phyloP scores from a whole-genome alignment of 2,329 filamentous ascomycete genomes.

The Cylindrodendrum hubeiense region DNA sequence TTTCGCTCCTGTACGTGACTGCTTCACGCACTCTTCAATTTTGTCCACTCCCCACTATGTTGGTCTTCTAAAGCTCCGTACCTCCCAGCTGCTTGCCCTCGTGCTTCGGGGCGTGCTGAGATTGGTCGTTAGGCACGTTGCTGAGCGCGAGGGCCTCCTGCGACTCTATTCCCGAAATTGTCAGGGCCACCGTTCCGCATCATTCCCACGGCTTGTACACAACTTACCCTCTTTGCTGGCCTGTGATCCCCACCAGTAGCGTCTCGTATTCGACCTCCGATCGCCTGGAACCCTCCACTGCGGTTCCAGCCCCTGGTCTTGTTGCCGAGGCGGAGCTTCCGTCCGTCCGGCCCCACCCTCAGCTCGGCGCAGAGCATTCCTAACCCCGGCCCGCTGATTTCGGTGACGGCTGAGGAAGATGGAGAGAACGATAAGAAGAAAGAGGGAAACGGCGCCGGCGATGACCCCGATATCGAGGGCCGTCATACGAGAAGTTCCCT shows the following conservation, averaged over 20 bases:
- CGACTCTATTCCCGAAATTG: background rate
- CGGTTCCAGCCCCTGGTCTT: background rate
- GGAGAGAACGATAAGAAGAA: constrained; percentile 36
- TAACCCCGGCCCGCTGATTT: constrained; percentile 27
- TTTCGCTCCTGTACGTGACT: background rate
- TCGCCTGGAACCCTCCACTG: constrained; percentile 1
- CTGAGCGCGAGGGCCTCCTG: background rate
- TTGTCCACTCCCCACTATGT: background rate
- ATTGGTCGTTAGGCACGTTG: background rate
- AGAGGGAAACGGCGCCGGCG: constrained; percentile 38
- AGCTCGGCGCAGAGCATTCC: constrained; percentile 13
- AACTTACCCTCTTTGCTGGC: background rate
- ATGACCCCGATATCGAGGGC: constrained; percentile 46
- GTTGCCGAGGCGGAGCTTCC: constrained; percentile 7
- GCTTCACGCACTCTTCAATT: background rate
- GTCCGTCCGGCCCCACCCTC: constrained; percentile 23
- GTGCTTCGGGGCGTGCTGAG: background rate
- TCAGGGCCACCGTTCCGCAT: background rate
- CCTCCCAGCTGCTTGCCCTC: background rate
- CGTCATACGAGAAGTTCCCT: constrained; percentile 29
- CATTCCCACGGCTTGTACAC: background rate
- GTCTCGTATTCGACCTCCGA: background rate
- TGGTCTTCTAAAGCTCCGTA: background rate
- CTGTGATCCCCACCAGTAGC: background rate
- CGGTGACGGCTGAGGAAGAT: constrained; percentile 40